Evolutionary conservation across 768 basidiomycete genomes (phyloP), one percentile per base, ranked within the genome.

Genomic region (Tylopilus vinaceipallidus): DNA sequence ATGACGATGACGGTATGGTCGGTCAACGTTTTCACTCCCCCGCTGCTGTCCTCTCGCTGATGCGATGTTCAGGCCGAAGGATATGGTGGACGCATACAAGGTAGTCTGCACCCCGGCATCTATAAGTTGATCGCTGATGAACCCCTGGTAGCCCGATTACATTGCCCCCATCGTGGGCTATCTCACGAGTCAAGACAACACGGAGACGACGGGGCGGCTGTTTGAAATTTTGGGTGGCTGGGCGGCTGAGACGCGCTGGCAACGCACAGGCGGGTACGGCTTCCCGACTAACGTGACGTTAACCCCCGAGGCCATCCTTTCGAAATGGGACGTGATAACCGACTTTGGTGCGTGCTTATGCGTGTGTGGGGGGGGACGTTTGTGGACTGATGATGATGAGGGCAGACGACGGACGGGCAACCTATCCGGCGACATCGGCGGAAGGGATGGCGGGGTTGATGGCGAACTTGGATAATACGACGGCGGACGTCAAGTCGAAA

Each of bases 101-200:
- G 88, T 84, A 35, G 26, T 33, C 59, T 54, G 10, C 26, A n/a
- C 2, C 11, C 44, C 6, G 3, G 22, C 17, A 1, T n/a, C 43
- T 42, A 32, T 20, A 2, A 45, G 22, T 42, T 22, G 32, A 45
- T 51, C 27, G 13, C 33, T 52, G 3, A 57, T 2, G 7, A 17
- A 23, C 20, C 16, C 23, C 12, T 27, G 30, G 20, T 58, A 89
- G 84, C 93, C 95, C 35, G 92, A 97, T 60, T 95, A 77, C 61
- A 82, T 98, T 45, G 92, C 95, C 3, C 95, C 97, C 10, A 64
- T 98, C 38, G 93, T 97, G 23, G 95, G 93, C 7, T 98, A 87
- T 65, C 78, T 99, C 27, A 84, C 80, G 4, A 92, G 90, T 63
- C 80, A 84, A 68, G 87, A 84, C 47, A 95, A 95, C 58, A 74